Percentiles rank a stretch among this genome's conserved stretches.
These are phyloP conservation scores for Basidiobolus meristosporus DNA, from an alignment of 371 early-diverging fungal species.

Conservation along the genomic window DNA sequence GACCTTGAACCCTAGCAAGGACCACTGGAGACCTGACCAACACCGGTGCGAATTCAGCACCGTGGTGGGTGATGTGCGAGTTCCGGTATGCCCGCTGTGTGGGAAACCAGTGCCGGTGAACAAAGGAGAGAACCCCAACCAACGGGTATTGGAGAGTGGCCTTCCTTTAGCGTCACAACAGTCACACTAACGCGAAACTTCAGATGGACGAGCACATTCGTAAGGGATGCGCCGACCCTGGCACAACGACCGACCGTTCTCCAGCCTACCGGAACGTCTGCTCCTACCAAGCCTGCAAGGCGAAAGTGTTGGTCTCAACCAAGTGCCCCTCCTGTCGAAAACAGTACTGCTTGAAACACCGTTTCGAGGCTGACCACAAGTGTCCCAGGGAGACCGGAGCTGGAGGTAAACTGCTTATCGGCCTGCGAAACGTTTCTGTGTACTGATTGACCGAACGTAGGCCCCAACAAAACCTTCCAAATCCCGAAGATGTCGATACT, in stretches of 20 bases:
- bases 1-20: too few relatives aligned
- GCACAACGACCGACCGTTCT: not conserved
- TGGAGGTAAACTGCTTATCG: too few relatives aligned
- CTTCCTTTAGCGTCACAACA: not conserved
- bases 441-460: too few relatives aligned
- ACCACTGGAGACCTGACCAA: constrained; percentile 32
- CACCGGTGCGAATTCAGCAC: constrained; percentile 27
- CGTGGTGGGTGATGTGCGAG: constrained; percentile 22
- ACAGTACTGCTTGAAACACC: constrained; percentile 38
- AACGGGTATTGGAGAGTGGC: too few relatives aligned
- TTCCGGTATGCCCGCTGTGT: constrained; percentile 41
- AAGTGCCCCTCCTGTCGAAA: constrained; percentile 27
- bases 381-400: constrained; percentile 6
- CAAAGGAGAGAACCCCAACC: constrained; percentile 36
- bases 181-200: not conserved
- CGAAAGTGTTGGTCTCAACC: constrained; percentile 29
- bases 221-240: too few relatives aligned
- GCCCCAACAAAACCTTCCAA: too few relatives aligned
- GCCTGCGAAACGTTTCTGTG: too few relatives aligned
- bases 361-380: constrained; percentile 31
- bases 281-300: constrained; percentile 24
- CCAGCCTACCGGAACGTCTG: constrained; percentile 12
- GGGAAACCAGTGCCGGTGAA: constrained; percentile 36
- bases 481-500: too few relatives aligned
- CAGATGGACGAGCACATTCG: not conserved